Conservation (phyloP, 2,329 filamentous ascomycete genomes). For the Penicillium sp. region DNA sequence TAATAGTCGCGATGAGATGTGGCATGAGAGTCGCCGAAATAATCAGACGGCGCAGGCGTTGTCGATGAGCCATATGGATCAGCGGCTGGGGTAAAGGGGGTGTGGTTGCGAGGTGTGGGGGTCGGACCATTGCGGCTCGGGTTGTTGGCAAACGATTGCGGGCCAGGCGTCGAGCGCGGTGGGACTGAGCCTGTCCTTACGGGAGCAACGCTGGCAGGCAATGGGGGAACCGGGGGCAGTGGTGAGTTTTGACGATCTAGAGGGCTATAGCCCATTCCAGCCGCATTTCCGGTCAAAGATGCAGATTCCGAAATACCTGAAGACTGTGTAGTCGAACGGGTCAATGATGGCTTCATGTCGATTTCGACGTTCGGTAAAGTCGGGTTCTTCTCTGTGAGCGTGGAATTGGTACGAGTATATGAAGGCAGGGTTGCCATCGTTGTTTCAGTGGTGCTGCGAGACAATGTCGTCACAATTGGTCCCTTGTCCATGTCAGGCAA, state of each 20-base stretch:
- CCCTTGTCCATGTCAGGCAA: constrained; percentile 60
- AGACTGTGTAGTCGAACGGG: constrained; percentile 51
- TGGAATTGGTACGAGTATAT: constrained; percentile 62
- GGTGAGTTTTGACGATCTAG: constrained; percentile 36
- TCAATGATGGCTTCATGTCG: constrained; percentile 47
- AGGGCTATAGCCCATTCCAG: constrained; percentile 39
- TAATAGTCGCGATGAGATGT: constrained; percentile 18
- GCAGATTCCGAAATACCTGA: constrained; percentile 58
- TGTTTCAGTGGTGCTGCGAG: constrained; percentile 58
- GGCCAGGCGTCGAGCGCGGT: constrained; percentile 29
- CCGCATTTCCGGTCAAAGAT: constrained; percentile 47
- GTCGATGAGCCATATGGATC: constrained; percentile 27
- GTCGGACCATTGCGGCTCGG: constrained; percentile 19
- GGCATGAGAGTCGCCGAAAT: constrained; percentile 5
- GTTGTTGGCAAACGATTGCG: constrained; percentile 30
- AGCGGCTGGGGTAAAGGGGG: constrained; percentile 24
- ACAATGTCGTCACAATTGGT: constrained; percentile 33
- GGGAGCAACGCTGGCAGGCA: constrained; percentile 31
- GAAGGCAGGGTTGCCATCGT: constrained; percentile 67
- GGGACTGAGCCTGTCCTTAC: constrained; percentile 31
- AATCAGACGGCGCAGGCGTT: constrained; percentile 18
- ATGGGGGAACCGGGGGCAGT: constrained; percentile 36
- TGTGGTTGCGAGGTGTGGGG: constrained; percentile 25
- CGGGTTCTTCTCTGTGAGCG: constrained; percentile 26
- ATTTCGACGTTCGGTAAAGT: constrained; percentile 48